Evolutionary conservation across 441 rosid genomes (phyloP), one percentile per base, ranked within the genome.

Genomic region (Sinapis alba): DNA sequence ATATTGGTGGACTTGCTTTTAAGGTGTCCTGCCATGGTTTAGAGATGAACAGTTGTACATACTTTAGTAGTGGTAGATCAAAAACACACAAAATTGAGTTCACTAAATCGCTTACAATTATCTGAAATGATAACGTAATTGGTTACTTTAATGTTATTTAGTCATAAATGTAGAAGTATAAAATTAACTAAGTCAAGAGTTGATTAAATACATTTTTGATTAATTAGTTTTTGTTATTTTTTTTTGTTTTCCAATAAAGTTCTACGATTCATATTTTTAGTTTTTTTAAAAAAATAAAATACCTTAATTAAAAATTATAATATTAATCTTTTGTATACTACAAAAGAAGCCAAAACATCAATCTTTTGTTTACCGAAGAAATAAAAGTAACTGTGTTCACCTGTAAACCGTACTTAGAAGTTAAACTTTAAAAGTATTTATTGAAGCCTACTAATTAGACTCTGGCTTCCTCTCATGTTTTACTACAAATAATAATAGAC

Each of bases 1-100:
- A 87, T 15, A n/a, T n/a, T n/a, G 88, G 91, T 6, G 93, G 91
- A 62, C 86, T 80, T 51, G 93, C 84, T 80, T 82, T 88, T 43
- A 94, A 7, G 0, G 98, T 94, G 78, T 92, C 96, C 97, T 94
- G 90, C 11, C 15, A 24, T 23, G 28, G 53, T 74, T 58, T 24
- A 23, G 11, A 57, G 9, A 57, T 16, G 19, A 27, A 32, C 1
- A 28, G 2, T 47, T 75, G 18, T 45, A 32, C 18, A 20, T 34
- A 13, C 4, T 53, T 68, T n/a, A 12, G 27, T 47, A 71, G 7
- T 54, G 16, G 28, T 56, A 21, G 32, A 57, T 57, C 26, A 7
- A 15, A 51, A 20, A 6, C 51, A 63, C 4, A 62, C 5, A 65
- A 30, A 23, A 45, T 12, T 12, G 15, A 47, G 8, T 62, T 28